phyloP scores from a whole-genome alignment of 2,329 filamentous ascomycete species.

The Spiromastix sp. region DNA sequence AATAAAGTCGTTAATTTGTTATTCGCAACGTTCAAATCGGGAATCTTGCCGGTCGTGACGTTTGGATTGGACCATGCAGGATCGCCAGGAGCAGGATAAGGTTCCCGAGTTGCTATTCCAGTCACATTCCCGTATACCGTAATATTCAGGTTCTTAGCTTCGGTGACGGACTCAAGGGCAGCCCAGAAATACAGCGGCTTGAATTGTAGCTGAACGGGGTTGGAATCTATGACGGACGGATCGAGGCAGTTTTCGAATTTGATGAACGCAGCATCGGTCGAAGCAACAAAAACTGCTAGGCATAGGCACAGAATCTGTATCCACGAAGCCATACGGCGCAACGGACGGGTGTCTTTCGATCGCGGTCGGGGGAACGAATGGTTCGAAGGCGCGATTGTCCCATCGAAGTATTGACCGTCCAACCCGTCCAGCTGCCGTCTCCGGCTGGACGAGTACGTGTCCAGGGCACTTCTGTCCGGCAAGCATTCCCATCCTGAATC shows the following conservation, averaged over 20 bases:
- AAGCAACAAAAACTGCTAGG: constrained; percentile 14
- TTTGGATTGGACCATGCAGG: constrained; percentile 53
- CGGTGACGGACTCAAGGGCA: constrained; percentile 43
- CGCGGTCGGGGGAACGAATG: neutral
- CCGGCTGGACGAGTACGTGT: neutral
- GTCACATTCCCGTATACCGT: constrained; percentile 88
- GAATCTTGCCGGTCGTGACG: constrained; percentile 65
- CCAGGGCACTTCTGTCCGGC: neutral
- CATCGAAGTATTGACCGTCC: neutral
- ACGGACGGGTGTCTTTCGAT: neutral
- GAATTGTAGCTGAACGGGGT: constrained; percentile 63
- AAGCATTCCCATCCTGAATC: neutral
- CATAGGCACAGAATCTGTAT: neutral
- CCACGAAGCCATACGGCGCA: neutral
- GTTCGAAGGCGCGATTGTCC: neutral
- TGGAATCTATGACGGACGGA: constrained; percentile 46
- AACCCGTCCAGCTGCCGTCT: neutral
- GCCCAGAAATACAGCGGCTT: constrained; percentile 65
- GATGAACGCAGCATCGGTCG: constrained; percentile 55
- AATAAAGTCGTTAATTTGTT: constrained; percentile 64
- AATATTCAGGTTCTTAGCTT: constrained; percentile 45
- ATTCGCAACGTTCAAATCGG: constrained; percentile 47
- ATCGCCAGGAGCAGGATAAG: constrained; percentile 51
- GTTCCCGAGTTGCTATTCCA: constrained; percentile 50
- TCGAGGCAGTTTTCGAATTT: constrained; percentile 76